Evolutionary conservation across 192 early-diverging fungal species (phyloP).

Genomic region (Entomortierella beljakovae): DNA sequence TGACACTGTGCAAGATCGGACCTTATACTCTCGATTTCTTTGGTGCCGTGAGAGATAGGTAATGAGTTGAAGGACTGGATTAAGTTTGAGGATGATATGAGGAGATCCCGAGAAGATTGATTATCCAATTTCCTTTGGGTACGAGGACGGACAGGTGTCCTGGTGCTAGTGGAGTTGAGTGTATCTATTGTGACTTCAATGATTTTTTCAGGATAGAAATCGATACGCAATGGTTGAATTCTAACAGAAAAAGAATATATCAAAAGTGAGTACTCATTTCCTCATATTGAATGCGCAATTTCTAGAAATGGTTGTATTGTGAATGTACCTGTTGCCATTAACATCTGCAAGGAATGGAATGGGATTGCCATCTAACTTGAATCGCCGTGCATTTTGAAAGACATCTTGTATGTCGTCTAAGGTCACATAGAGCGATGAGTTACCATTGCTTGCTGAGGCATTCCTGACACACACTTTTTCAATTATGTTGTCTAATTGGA

Average conservation of each 20-base stretch:
- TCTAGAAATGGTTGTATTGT: too few relatives aligned
- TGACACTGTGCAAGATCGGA: background rate
- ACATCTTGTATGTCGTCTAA: too few relatives aligned
- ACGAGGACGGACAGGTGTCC: too few relatives aligned
- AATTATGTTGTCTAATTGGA: background rate
- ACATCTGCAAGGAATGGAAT: background rate
- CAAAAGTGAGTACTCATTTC: background rate
- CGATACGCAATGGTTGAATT: too few relatives aligned
- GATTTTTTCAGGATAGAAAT: background rate
- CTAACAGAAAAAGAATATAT: background rate
- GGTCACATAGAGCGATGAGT: too few relatives aligned
- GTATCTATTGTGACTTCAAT: background rate
- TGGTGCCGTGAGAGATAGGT: too few relatives aligned
- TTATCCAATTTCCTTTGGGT: background rate
- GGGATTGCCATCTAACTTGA: background rate
- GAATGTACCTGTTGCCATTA: background rate
- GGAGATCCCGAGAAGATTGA: conserved; percentile 1
- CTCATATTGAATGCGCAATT: background rate
- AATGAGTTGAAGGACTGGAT: background rate
- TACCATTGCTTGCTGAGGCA: too few relatives aligned
- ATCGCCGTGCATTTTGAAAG: too few relatives aligned
- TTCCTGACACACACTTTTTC: background rate
- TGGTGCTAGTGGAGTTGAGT: background rate
- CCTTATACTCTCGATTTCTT: background rate
- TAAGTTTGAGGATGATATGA: background rate